phyloP scores from a whole-genome alignment of 2,329 filamentous ascomycete species.

The Teratosphaeria nubilosa region DNA sequence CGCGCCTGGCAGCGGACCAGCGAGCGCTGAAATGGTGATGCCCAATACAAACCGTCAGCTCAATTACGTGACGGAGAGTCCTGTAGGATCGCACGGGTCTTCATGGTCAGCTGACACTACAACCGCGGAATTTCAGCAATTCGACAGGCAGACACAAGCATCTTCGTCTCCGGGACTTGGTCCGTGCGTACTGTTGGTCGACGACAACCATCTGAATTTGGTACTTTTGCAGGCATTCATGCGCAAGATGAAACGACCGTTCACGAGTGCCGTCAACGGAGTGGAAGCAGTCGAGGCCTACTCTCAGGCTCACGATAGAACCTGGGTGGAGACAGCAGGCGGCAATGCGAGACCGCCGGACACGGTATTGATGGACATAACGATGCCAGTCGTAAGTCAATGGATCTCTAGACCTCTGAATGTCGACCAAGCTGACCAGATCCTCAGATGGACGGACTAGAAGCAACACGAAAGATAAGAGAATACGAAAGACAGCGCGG shows the following conservation, averaged over 20 bases:
- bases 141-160: not conserved
- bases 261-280: constrained; percentile 8
- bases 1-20: not conserved
- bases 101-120: not conserved
- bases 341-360: not conserved
- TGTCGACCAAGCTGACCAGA: constrained; percentile 32
- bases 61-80: not conserved
- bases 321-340: constrained; percentile 8
- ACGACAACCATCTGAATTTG: constrained; percentile 27
- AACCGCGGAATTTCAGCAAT: not conserved
- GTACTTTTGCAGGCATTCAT: constrained; percentile 13
- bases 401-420: no score
- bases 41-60: not conserved
- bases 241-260: constrained; percentile 9
- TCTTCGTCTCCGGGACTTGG: not conserved
- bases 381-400: not conserved
- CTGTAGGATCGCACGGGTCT: not conserved
- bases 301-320: constrained; percentile 9
- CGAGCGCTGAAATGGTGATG: not conserved
- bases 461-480: constrained; percentile 22
- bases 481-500: constrained; percentile 12
- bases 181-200: constrained; percentile 18
- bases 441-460: constrained; percentile 25
- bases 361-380: not conserved
- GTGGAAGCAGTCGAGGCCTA: constrained; percentile 9